Base-by-base conservation (phyloP, 805 yeast genomes). In the Sugiyamaella mastotermitis region DNA sequence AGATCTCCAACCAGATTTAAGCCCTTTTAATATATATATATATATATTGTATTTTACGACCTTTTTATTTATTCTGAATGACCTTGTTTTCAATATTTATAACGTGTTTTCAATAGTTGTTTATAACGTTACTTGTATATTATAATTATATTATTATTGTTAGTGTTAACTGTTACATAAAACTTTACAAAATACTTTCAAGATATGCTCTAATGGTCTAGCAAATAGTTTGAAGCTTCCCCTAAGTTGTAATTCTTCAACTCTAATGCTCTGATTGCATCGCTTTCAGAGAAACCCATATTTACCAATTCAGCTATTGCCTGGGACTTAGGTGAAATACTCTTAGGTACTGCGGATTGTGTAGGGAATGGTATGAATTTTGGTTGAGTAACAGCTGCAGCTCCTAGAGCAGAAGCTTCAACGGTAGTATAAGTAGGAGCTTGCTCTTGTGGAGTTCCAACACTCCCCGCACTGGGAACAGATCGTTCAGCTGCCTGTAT, bases 161-260 rank as follows among this genome's bases (percentile, higher is more conserved):
- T n/a, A n/a, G n/a, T n/a, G n/a, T n/a, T n/a, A n/a, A n/a, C n/a
- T n/a, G n/a, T n/a, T n/a, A n/a, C n/a, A n/a, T n/a, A n/a, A n/a
- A n/a, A n/a, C n/a, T n/a, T n/a, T n/a, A n/a, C n/a, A n/a, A n/a
- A n/a, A n/a, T n/a, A n/a, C n/a, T n/a, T n/a, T 23, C 20, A 19
- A n/a, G 11, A n/a, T n/a, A 17, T n/a, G n/a, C n/a, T n/a, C n/a
- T n/a, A n/a, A 23, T 43, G 36, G 35, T 87, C 97, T 47, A 87
- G 65, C 47, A 88, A 65, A 53, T 69, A 78, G 57, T 88, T 88
- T 1, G 95, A 83, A n/a, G 97, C 96, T 40, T 79, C 79, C 47
- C 80, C 87, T 40, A 87, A 61, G 53, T 83, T 75, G 84, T 90
- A 83, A 42, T 76, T 67, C 48, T 80, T 78, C 53, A 64, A 69